A percentile compares a stretch with the other conserved stretches of the same genome.
phyloP scores from a whole-genome alignment of 2,329 filamentous ascomycete species.

The Phyllosticta citrichinensis region DNA sequence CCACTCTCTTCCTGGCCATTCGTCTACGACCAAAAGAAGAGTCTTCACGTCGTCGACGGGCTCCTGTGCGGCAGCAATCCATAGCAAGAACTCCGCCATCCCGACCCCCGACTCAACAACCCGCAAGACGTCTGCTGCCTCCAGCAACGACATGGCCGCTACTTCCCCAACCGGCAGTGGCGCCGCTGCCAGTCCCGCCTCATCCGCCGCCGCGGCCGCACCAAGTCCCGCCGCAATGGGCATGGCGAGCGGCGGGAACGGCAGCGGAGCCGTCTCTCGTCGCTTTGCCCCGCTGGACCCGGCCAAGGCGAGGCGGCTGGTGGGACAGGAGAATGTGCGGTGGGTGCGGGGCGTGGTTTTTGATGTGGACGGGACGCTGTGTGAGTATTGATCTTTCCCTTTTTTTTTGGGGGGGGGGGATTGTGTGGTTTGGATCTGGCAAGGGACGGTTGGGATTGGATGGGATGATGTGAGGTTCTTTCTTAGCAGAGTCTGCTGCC shows the following conservation, averaged over 20 bases:
- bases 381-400: slow-evolving; percentile 42
- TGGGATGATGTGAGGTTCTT: too few species aligned
- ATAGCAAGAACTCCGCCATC: too few species aligned
- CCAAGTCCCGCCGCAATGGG: not conserved
- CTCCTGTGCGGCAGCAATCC: too few species aligned
- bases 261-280: slow-evolving; percentile 19
- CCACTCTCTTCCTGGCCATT: not conserved
- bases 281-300: slow-evolving; percentile 42
- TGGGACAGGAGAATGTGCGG: slow-evolving; percentile 27
- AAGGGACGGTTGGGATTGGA: too few species aligned
- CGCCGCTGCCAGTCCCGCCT: not conserved
- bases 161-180: not conserved
- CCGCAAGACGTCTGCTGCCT: not conserved
- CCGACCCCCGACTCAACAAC: not conserved
- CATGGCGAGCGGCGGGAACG: not conserved
- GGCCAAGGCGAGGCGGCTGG: slow-evolving; percentile 13
- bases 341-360: slow-evolving; percentile 58
- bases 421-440: too few species aligned
- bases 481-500: not conserved
- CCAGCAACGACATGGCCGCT: not conserved
- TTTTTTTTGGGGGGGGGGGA: not conserved
- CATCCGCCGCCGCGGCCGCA: not conserved
- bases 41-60: too few species aligned
- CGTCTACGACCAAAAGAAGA: too few species aligned
- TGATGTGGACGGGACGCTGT: slow-evolving; percentile 91